Evolutionary conservation across 257 asterid species (phyloP).

Genomic region (Lavandula angustifolia): DNA sequence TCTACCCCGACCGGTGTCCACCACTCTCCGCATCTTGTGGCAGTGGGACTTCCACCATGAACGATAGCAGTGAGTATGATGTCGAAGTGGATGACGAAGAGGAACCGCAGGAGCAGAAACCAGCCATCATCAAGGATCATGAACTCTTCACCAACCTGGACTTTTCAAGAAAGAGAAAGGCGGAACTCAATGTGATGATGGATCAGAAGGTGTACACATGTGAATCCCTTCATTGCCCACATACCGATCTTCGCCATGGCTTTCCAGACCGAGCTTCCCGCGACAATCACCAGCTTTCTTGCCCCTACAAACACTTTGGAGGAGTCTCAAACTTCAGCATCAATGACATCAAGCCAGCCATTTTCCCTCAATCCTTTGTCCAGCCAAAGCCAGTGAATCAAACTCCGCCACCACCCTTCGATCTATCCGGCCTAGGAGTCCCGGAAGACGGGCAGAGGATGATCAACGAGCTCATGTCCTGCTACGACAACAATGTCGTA

Average conservation of each 20-base stretch:
- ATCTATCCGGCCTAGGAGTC: constrained; percentile 51
- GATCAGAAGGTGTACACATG: constrained; percentile 69
- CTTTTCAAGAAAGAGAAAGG: constrained; percentile 52
- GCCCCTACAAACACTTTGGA: constrained; percentile 50
- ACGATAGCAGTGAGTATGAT: constrained; percentile 55
- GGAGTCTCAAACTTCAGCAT: constrained; percentile 46
- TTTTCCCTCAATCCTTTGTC: constrained; percentile 50
- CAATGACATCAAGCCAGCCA: constrained; percentile 58
- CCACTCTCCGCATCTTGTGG: constrained; percentile 42
- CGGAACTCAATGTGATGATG: constrained; percentile 38
- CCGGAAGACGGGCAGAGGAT: constrained; percentile 69
- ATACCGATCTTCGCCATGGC: constrained; percentile 59
- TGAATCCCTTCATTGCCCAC: constrained; percentile 71
- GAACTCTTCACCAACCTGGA: constrained; percentile 41
- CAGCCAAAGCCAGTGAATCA: constrained; percentile 40
- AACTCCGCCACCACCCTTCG: constrained; percentile 39
- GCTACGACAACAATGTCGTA: constrained; percentile 45
- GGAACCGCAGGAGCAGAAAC: constrained; percentile 56
- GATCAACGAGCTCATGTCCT: constrained; percentile 62
- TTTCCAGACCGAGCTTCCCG: constrained; percentile 63
- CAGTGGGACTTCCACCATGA: constrained; percentile 37
- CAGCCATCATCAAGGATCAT: constrained; percentile 39
- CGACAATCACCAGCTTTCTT: constrained; percentile 77
- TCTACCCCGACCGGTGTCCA: constrained; percentile 48
- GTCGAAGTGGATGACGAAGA: constrained; percentile 48